Conservation (phyloP, 768 basidiomycete genomes). For the Pholiota molesta region DNA sequence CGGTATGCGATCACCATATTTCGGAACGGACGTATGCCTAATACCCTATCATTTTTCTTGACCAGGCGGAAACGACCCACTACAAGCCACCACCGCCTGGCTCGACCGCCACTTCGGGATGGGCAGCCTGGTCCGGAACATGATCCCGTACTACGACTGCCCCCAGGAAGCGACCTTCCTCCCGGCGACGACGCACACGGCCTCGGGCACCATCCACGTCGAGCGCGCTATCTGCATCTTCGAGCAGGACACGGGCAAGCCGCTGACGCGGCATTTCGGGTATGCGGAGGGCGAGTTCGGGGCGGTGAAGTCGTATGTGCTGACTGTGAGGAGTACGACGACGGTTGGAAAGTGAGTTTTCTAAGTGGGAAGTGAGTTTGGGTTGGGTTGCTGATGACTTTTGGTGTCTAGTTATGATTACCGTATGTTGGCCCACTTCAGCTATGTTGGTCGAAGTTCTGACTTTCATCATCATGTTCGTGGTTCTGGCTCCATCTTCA, state of each 20-base stretch:
- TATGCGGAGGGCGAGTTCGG: constrained; percentile 58
- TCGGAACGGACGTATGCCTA: not conserved
- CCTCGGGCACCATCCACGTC: constrained; percentile 43
- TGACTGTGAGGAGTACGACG: constrained; percentile 58
- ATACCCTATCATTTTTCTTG: not conserved
- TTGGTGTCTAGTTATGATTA: constrained; percentile 54
- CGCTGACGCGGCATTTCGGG: constrained; percentile 61
- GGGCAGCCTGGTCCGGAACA: constrained; percentile 56
- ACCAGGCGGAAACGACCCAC: constrained; percentile 61
- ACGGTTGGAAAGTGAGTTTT: constrained; percentile 64
- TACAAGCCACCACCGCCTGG: constrained; percentile 63
- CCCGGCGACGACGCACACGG: constrained; percentile 57
- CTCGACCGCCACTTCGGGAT: constrained; percentile 68
- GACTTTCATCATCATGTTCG: not conserved
- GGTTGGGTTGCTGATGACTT: not conserved
- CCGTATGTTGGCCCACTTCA: constrained; percentile 35
- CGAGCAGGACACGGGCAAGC: constrained; percentile 60
- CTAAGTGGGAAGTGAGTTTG: not conserved
- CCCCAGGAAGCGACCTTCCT: constrained; percentile 62
- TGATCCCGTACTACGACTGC: constrained; percentile 72
- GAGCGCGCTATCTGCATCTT: constrained; percentile 67
- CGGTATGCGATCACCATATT: constrained; percentile 30
- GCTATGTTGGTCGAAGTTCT: not conserved
- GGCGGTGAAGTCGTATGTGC: constrained; percentile 60
- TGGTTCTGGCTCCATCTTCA: not conserved